Evolutionary conservation across 176 grass and related monocot genomes (phyloP).

Genomic region (Bolboschoenus planiculmis): DNA sequence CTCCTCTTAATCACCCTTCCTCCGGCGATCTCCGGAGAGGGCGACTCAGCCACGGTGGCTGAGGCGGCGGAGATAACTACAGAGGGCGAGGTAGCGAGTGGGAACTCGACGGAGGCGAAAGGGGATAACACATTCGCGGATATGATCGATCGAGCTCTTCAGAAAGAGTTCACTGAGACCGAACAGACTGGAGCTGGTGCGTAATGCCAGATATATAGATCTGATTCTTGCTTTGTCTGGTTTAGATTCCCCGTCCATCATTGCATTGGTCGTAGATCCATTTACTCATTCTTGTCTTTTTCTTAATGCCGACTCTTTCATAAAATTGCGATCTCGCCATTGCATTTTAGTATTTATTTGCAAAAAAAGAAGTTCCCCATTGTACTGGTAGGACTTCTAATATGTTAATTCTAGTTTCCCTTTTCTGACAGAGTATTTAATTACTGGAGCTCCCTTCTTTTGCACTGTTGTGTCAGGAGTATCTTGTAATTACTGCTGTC

Average conservation of each 20-base stretch:
- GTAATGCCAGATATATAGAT: constrained; percentile 28
- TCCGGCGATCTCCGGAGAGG: constrained; percentile 24
- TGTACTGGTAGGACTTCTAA: background rate
- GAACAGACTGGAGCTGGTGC: constrained; percentile 89
- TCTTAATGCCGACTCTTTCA: background rate
- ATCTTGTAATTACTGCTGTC: background rate
- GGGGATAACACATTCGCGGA: constrained; percentile 63
- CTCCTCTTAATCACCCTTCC: constrained; percentile 18
- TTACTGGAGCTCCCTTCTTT: background rate
- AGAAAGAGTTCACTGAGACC: constrained; percentile 97
- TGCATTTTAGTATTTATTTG: background rate
- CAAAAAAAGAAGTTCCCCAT: background rate
- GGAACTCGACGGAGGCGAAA: constrained; percentile 42
- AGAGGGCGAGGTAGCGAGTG: background rate
- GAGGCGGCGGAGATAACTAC: constrained; percentile 3
- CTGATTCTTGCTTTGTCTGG: constrained; percentile 1
- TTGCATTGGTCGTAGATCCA: constrained; percentile 6
- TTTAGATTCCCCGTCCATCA: constrained; percentile 32
- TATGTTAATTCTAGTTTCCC: background rate
- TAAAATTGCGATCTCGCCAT: background rate
- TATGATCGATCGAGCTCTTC: constrained; percentile 95
- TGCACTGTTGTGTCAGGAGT: background rate
- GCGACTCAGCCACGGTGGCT: background rate
- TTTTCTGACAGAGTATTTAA: background rate
- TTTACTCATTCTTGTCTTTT: background rate